phyloP scores from a whole-genome alignment of 768 basidiomycete genomes.

The Lyophyllum shimeji region DNA sequence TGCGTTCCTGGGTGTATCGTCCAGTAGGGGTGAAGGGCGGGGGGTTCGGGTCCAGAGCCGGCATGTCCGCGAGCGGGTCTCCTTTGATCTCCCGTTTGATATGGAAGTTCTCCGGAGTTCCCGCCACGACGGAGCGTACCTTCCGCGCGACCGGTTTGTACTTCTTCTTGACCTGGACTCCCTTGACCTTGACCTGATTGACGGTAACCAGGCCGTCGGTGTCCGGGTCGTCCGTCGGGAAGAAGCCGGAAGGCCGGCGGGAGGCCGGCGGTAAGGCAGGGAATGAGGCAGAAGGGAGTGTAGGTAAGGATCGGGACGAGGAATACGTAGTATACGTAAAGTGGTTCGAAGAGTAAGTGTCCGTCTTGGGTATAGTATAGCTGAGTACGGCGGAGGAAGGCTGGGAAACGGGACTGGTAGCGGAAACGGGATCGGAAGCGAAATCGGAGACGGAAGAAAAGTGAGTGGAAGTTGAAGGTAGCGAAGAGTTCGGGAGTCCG shows the following conservation, averaged over 20 bases:
- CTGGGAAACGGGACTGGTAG: too few relatives aligned
- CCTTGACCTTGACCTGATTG: background rate
- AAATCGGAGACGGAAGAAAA: too few relatives aligned
- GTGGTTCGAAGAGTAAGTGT: too few relatives aligned
- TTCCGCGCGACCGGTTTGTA: slow-evolving; percentile 22
- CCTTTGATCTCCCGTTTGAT: slow-evolving; percentile 20
- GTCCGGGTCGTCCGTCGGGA: background rate
- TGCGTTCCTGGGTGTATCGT: slow-evolving; percentile 22
- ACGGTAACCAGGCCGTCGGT: background rate
- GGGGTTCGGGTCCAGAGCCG: slow-evolving; percentile 7
- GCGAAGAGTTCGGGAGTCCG: background rate
- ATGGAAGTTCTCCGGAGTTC: slow-evolving; percentile 17
- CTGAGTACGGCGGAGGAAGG: too few relatives aligned
- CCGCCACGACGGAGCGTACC: slow-evolving; percentile 13
- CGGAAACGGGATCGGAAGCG: too few relatives aligned
- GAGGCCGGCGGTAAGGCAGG: too few relatives aligned
- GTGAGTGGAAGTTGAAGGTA: too few relatives aligned
- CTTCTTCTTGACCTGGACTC: slow-evolving; percentile 5
- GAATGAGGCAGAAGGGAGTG: too few relatives aligned
- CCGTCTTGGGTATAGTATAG: too few relatives aligned
- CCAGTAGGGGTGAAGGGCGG: slow-evolving; percentile 15
- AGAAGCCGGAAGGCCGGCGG: background rate
- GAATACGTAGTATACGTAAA: background rate
- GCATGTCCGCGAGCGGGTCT: slow-evolving; percentile 17
- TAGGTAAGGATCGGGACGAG: background rate